Base-by-base conservation (phyloP, 2,329 filamentous ascomycete species). In the Emergomyces orientalis region DNA sequence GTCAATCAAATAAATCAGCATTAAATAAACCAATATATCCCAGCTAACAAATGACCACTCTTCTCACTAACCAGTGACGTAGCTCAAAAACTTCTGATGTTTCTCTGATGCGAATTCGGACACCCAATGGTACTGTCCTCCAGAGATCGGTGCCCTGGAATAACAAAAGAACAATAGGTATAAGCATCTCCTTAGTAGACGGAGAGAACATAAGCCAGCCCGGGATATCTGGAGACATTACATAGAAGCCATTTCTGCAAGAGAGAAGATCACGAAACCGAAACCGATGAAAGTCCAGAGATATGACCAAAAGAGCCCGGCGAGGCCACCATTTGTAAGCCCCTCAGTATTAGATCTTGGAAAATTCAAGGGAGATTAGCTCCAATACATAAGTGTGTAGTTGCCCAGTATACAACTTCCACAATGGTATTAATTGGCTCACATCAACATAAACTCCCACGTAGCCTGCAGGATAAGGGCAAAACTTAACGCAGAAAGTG, bases 231-330 rank as follows among this genome's bases (percentile, higher is more conserved):
- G 6, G 45, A 22, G 4, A 37, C 13, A 62, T 62, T 61, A 72
- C 70, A 77, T 78, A 1, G 72, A 75, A 13, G 73, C 72, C 75
- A 91, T 80, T 72, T 95, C 90, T 0, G 88, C 83, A 70, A 93
- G 79, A 3, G 75, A 75, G 19, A 67, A 66, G 37, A 76, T 71
- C 22, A 92, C 80, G 30, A 86, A 86, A 7, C 88, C 87, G 32
- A 88, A 82, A 0, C 88, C 87, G 7, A 92, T 85, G 22, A 88
- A 76, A 37, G 87, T 75, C 66, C 72, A 72, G 6, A 77, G 63
- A 62, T 70, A 76, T 0, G 71, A 70, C 63, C 70, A 74, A 41
- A 73, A 68, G 30, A 73, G 49, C 3, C 67, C 67, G 30, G 66
- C 65, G 43, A 65, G 61, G 14, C 67, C 68, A 49, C 67, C 68